These are phyloP conservation scores for Diatrype stigma DNA, from an alignment of 2,329 filamentous ascomycete species.

Conservation along the genomic window DNA sequence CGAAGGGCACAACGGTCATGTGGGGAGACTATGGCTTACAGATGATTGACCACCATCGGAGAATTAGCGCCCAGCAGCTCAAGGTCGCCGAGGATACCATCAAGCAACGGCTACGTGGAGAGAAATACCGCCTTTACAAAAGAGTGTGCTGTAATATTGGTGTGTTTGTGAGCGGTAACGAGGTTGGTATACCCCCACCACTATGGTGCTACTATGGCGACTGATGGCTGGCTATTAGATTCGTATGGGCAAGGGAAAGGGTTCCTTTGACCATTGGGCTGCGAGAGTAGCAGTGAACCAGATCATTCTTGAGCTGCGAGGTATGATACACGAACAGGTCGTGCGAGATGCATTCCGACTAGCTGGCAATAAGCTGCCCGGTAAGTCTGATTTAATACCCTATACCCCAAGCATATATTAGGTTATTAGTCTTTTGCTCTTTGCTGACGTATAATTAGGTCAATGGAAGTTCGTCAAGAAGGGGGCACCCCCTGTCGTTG, in stretches of 20 bases:
- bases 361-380: slow-evolving; percentile 91
- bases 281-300: slow-evolving; percentile 85
- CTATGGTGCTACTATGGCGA: not conserved
- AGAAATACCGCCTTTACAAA: slow-evolving; percentile 91
- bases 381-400: slow-evolving; percentile 52
- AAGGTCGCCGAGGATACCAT: slow-evolving; percentile 94
- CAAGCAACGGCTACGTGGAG: slow-evolving; percentile 78
- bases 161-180: slow-evolving; percentile 93
- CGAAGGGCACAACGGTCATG: slow-evolving; percentile 87
- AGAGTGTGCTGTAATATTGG: slow-evolving; percentile 88
- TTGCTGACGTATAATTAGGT: slow-evolving; percentile 39
- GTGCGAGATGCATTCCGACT: slow-evolving; percentile 89
- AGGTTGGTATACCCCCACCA: slow-evolving; percentile 46
- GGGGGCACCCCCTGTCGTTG: slow-evolving; percentile 84
- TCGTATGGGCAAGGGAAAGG: slow-evolving; percentile 99
- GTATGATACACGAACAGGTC: slow-evolving; percentile 89
- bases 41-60: slow-evolving; percentile 88
- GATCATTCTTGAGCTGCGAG: slow-evolving; percentile 88
- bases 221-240: slow-evolving; percentile 44
- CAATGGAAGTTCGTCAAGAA: slow-evolving; percentile 93
- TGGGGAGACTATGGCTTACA: slow-evolving; percentile 96
- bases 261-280: slow-evolving; percentile 95
- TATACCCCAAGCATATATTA: slow-evolving; percentile 1
- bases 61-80: slow-evolving; percentile 81
- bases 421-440: not conserved